Percentiles rank a stretch among this genome's conserved stretches.
phyloP scores from a whole-genome alignment of 768 basidiomycete genomes.

The Lentinula edodes region DNA sequence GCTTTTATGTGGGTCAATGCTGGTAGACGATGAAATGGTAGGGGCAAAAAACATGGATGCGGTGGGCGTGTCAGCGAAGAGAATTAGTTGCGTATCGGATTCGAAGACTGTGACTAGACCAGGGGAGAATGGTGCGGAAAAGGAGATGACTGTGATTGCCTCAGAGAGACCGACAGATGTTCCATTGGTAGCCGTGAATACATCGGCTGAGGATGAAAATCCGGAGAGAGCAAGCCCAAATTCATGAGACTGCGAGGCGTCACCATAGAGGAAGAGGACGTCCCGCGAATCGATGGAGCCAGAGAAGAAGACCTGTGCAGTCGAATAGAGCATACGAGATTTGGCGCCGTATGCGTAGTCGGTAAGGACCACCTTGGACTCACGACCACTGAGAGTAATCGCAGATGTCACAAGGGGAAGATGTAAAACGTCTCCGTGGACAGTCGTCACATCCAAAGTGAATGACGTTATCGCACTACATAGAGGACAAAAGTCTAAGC shows the following conservation, averaged over 20 bases:
- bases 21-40: slow-evolving; percentile 24
- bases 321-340: slow-evolving; percentile 45
- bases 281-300: slow-evolving; percentile 33
- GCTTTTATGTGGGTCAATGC: slow-evolving; percentile 23
- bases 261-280: slow-evolving; percentile 37
- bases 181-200: slow-evolving; percentile 18
- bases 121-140: slow-evolving; percentile 23
- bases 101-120: slow-evolving; percentile 43
- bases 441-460: slow-evolving; percentile 53
- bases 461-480: slow-evolving; percentile 27
- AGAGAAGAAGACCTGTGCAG: slow-evolving; percentile 46
- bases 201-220: slow-evolving; percentile 34
- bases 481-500: background rate
- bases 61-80: slow-evolving; percentile 42
- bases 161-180: slow-evolving; percentile 17
- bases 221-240: slow-evolving; percentile 25
- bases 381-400: slow-evolving; percentile 63
- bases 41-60: slow-evolving; percentile 52
- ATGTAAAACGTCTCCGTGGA: slow-evolving; percentile 38
- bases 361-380: slow-evolving; percentile 66
- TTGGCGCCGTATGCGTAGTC: slow-evolving; percentile 46
- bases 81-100: slow-evolving; percentile 30
- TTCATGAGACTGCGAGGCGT: slow-evolving; percentile 28
- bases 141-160: background rate
- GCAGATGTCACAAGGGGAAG: slow-evolving; percentile 46